Conservation (phyloP, 129 eudicot species). For the Dittrichia graveolens region DNA sequence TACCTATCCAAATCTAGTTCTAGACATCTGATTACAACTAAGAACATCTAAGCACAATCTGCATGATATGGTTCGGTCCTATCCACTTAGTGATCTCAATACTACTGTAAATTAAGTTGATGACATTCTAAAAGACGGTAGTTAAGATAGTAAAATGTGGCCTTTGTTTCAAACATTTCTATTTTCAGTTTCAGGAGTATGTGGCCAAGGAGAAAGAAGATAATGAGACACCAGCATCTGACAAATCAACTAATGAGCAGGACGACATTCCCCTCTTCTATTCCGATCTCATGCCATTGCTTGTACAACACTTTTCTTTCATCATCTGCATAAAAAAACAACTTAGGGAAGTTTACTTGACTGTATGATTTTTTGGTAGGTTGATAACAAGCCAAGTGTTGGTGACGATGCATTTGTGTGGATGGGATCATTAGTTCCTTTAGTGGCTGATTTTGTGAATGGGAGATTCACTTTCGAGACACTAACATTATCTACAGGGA, state of each 20-base stretch:
- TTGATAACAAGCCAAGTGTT: constrained; percentile 64
- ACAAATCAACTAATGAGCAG: constrained; percentile 42
- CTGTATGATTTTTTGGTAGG: constrained; percentile 46
- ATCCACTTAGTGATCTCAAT: no score
- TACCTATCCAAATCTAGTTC: no score
- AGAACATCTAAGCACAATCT: no score
- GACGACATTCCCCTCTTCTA: constrained; percentile 82
- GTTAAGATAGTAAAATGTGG: not conserved
- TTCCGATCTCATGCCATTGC: constrained; percentile 92
- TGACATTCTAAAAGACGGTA: not conserved
- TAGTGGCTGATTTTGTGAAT: constrained; percentile 65
- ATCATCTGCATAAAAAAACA: not conserved
- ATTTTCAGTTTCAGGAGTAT: constrained; percentile 52
- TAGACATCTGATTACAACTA: no score
- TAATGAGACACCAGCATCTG: constrained; percentile 25
- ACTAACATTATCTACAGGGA: constrained; percentile 65
- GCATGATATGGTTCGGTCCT: no score
- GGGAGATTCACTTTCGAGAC: constrained; percentile 86
- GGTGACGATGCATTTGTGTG: constrained; percentile 88
- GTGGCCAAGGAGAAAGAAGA: constrained; percentile 85
- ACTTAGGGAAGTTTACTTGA: no score
- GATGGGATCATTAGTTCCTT: constrained; percentile 70
- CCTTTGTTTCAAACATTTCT: not conserved
- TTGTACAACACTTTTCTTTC: constrained; percentile 47
- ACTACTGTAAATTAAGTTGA: no score